Evolutionary conservation across 169 alveolate genomes (phyloP).

Genomic region (Eimeria acervulina): DNA sequence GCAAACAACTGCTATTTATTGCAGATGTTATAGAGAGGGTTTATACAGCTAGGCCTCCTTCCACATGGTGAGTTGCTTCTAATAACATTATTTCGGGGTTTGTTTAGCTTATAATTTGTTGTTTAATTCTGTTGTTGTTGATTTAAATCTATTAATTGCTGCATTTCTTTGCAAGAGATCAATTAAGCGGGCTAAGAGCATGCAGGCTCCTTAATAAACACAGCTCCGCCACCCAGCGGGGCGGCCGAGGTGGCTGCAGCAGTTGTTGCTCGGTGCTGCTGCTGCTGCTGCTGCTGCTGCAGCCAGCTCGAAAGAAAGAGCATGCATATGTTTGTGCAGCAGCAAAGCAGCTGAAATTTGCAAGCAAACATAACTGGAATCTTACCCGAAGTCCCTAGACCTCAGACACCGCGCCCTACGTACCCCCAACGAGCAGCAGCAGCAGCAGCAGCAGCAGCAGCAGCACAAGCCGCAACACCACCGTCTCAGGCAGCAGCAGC

Average conservation of each 20-base stretch:
- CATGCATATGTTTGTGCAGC: neutral
- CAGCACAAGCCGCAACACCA: conserved; percentile 15
- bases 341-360: neutral
- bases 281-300: conserved; percentile 47
- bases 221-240: conserved; percentile 63
- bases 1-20: no score
- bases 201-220: conserved; percentile 10
- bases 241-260: conserved; percentile 65
- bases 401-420: neutral
- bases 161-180: neutral
- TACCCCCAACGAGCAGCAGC: conserved; percentile 49
- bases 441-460: conserved; percentile 63
- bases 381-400: neutral
- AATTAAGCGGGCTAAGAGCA: neutral
- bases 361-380: neutral
- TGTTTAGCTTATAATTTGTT: neutral
- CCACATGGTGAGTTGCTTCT: neutral
- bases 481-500: neutral
- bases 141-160: neutral
- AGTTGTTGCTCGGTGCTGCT: neutral
- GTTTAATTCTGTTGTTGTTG: neutral
- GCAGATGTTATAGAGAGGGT: no score
- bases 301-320: neutral
- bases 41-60: conserved; percentile 14
- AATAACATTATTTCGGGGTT: neutral